Evolutionary conservation across 73 alveolate species (phyloP), one percentile per base, ranked within the genome.

Genomic region (Paramecium bursaria): DNA sequence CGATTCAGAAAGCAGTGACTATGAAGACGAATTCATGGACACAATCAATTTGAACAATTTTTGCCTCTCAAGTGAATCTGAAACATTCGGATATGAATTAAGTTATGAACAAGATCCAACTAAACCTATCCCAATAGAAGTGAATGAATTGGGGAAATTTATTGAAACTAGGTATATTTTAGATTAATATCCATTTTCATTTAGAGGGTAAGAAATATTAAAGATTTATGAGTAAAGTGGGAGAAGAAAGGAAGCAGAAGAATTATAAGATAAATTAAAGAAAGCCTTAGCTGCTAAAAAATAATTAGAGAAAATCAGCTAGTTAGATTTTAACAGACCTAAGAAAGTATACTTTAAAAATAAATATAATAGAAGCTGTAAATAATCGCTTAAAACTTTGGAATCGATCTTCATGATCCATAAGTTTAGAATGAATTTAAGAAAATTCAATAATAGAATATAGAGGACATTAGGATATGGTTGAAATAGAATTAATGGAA

Each of bases 91-190:
- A 67, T 67, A 67, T 21, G 82, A 67, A 17, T 67, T 67, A 29
- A 67, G 82, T 67, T 67, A 67, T 42, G 82, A 67, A 39, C 44
- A 30, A 21, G 82, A 67, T 19, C 26, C 49, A 11, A 21, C 54
- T 4, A 67, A 67, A 42, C 82, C 82, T 0, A 67, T 67, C 14
- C 82, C 82, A 10, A 42, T 67, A 1, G 82, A 67, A 67, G 82
- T 67, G 19, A 39, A 53, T 21, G 82, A 67, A 14, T 67, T 67
- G 50, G 82, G 82, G 21, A 31, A 47, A 35, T 67, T 67, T 47
- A 67, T 67, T 25, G 82, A 67, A 47, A 67, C 82, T 3, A 67
- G n/a, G n/a, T n/a, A n/a, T n/a, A n/a, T n/a, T n/a, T n/a, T n/a
- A n/a, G n/a, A n/a, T n/a, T n/a, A n/a, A n/a, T n/a, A n/a, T n/a